A percentile compares a stretch with the other conserved stretches of the same genome.
phyloP scores from a whole-genome alignment of 1,284 basidiomycete species.

The Leccinum fuscescens region DNA sequence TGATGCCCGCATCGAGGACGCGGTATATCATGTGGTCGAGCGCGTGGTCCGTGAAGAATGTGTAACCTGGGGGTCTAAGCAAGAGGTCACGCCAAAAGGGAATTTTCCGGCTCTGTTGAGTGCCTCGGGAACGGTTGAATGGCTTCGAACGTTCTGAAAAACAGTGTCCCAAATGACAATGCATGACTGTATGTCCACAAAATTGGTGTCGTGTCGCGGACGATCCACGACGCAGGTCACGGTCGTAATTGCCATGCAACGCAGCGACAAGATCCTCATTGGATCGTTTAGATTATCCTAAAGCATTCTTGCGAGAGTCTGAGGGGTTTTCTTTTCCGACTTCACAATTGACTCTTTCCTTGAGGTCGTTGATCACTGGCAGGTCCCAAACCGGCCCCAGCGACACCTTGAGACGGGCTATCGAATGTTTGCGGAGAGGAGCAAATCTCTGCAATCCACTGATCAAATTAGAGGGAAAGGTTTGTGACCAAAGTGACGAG shows the following conservation, averaged over 20 bases:
- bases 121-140: slow-evolving; percentile 58
- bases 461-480: slow-evolving; percentile 45
- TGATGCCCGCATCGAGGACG: slow-evolving; percentile 61
- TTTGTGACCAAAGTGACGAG: slow-evolving; percentile 41
- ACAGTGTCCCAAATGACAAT: slow-evolving; percentile 25
- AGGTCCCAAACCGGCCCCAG: slow-evolving; percentile 32
- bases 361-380: slow-evolving; percentile 37
- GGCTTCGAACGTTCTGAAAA: slow-evolving; percentile 48
- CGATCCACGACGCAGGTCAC: slow-evolving; percentile 46
- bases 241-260: slow-evolving; percentile 46
- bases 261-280: slow-evolving; percentile 38
- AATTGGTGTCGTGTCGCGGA: slow-evolving; percentile 67
- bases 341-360: slow-evolving; percentile 37
- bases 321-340: slow-evolving; percentile 30
- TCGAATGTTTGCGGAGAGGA: slow-evolving; percentile 37
- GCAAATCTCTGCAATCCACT: slow-evolving; percentile 45
- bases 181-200: slow-evolving; percentile 39
- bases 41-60: slow-evolving; percentile 64
- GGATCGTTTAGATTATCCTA: slow-evolving; percentile 1
- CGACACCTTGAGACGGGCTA: slow-evolving; percentile 34
- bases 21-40: slow-evolving; percentile 67
- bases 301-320: slow-evolving; percentile 9
- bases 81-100: slow-evolving; percentile 56
- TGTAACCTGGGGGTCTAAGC: slow-evolving; percentile 33
- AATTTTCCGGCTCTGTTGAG: slow-evolving; percentile 50